Conservation (phyloP, 2,329 filamentous ascomycete genomes). For the Teratosphaeria pseudoeucalypti region DNA sequence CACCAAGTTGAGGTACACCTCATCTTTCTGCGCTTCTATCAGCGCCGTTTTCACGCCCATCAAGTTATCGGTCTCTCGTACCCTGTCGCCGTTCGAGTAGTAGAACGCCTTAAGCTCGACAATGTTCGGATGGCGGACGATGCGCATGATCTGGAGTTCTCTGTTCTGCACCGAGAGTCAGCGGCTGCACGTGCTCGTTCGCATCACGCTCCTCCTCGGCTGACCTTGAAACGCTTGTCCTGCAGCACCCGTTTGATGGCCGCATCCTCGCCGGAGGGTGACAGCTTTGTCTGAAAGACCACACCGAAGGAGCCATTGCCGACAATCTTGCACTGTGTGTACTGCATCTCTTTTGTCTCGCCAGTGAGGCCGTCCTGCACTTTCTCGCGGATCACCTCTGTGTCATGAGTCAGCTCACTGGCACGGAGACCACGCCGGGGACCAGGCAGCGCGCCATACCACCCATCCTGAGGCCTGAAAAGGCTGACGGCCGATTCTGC, state of each 20-base stretch:
- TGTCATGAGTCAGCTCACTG: conserved; percentile 25
- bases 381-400: conserved; percentile 97
- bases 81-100: conserved; percentile 96
- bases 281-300: conserved; percentile 97
- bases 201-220: neutral
- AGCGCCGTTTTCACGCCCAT: conserved; percentile 28
- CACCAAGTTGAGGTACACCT: conserved; percentile 96
- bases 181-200: conserved; percentile 4
- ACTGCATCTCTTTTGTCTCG: conserved; percentile 92
- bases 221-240: conserved; percentile 98
- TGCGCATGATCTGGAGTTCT: conserved; percentile 98
- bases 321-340: conserved; percentile 99
- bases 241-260: conserved; percentile 98
- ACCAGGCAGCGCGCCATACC: conserved; percentile 51
- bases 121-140: conserved; percentile 96
- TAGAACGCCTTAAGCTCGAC: conserved; percentile 99
- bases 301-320: conserved; percentile 98
- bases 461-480: conserved; percentile 87
- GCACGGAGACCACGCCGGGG: conserved; percentile 7
- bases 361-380: conserved; percentile 97
- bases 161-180: conserved; percentile 60
- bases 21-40: conserved; percentile 54
- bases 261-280: conserved; percentile 94
- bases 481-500: conserved; percentile 83
- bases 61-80: conserved; percentile 37